Conservation (phyloP, 768 basidiomycete species). For the Kwoniella sp. region DNA sequence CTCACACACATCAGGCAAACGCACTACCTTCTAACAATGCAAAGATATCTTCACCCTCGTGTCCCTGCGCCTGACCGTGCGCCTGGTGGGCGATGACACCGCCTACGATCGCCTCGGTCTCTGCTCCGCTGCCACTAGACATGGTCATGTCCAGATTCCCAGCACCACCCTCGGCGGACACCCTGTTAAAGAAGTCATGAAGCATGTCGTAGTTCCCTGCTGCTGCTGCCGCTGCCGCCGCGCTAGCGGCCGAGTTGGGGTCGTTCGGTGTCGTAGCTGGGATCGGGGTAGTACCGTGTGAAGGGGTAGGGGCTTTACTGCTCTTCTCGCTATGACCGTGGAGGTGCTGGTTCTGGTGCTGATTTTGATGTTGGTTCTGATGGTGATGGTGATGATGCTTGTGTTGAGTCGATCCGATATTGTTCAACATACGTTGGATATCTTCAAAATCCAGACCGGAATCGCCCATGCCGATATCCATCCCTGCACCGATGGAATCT, state of each 20-base stretch:
- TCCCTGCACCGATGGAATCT: neutral
- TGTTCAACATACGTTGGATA: slow-evolving; percentile 24
- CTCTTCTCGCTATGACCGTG: neutral
- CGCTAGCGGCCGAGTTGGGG: neutral
- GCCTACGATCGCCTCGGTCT: slow-evolving; percentile 20
- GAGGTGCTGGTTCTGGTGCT: neutral
- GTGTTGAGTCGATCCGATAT: slow-evolving; percentile 2
- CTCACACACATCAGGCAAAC: slow-evolving; percentile 6
- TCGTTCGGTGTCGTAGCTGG: neutral
- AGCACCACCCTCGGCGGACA: slow-evolving; percentile 1
- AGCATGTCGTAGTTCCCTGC: slow-evolving; percentile 18
- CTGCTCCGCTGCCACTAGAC: slow-evolving; percentile 14
- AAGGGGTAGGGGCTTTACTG: neutral
- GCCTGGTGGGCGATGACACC: slow-evolving; percentile 3
- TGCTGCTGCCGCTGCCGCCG: neutral
- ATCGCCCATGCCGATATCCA: neutral
- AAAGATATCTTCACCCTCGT: slow-evolving; percentile 20
- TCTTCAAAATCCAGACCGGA: slow-evolving; percentile 10
- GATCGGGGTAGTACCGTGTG: neutral
- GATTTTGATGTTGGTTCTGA: slow-evolving; percentile 1
- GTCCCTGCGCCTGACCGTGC: neutral
- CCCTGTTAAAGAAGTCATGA: slow-evolving; percentile 17
- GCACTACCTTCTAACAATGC: slow-evolving; percentile 20
- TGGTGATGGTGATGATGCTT: slow-evolving; percentile 5
- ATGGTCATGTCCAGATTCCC: neutral